Percentiles rank a stretch among this genome's conserved stretches.
phyloP scores from a whole-genome alignment of 2,329 filamentous ascomycete genomes.

The Stachybotrys chartarum region DNA sequence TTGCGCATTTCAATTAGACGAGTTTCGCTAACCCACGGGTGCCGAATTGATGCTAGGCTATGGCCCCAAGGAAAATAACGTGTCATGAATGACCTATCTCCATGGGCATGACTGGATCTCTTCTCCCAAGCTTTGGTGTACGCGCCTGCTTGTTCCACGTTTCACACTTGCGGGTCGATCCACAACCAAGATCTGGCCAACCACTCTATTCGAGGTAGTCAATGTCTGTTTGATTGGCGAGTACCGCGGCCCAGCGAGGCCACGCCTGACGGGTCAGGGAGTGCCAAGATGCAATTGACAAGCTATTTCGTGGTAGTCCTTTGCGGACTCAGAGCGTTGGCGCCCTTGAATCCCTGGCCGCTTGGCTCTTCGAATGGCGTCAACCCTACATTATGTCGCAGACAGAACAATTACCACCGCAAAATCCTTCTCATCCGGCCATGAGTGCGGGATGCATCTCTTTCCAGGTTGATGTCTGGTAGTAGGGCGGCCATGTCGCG shows the following conservation, averaged over 20 bases:
- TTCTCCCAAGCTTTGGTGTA: background rate
- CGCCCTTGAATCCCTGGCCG: slow-evolving; percentile 10
- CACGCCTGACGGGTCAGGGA: background rate
- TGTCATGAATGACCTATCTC: too few species aligned
- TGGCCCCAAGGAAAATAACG: too few species aligned
- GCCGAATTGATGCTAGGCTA: too few species aligned
- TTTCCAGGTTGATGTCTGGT: slow-evolving; percentile 65
- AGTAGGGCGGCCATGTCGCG: slow-evolving; percentile 44
- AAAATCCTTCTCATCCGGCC: slow-evolving; percentile 54
- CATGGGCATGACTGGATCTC: too few species aligned
- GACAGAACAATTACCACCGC: slow-evolving; percentile 67
- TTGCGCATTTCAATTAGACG: too few species aligned
- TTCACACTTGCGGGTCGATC: background rate
- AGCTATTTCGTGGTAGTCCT: slow-evolving; percentile 5
- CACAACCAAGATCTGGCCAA: background rate
- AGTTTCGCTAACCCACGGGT: too few species aligned
- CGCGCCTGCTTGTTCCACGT: background rate
- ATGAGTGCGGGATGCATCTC: slow-evolving; percentile 52
- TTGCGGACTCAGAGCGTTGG: slow-evolving; percentile 9
- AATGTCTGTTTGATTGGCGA: background rate
- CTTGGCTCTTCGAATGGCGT: slow-evolving; percentile 7
- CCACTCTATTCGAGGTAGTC: background rate
- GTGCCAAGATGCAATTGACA: slow-evolving; percentile 8
- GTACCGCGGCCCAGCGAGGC: background rate
- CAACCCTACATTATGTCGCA: slow-evolving; percentile 40